Base-by-base conservation (phyloP, 2,329 filamentous ascomycete species). In the Dactylellina cionopaga region DNA sequence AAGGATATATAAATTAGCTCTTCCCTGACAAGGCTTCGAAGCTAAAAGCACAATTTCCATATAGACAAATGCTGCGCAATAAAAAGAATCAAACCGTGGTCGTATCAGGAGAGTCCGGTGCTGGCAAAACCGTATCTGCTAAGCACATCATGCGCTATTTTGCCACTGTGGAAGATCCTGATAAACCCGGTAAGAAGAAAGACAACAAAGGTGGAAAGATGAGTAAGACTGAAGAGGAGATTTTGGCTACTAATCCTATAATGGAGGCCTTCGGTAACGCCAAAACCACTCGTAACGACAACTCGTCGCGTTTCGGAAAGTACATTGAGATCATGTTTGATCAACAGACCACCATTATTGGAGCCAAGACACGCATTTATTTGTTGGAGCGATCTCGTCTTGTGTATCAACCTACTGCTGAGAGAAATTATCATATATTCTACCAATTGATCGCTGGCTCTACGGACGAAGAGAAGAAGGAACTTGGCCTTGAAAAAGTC, bases 81-180 rank as follows among this genome's bases (percentile, higher is more conserved):
- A 86, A 87, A 77, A 93, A 92, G 82, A 99, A 99, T 82, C 95
- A 99, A 84, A 99, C 95, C 37, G 92, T 99, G 75, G 95, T 99
- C 59, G 95, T 99, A n/a, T 99, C 95, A 33, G 95, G 95, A 80
- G 95, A 99, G 82, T 99, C 95, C 60, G 95, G 95, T 86, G 95
- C 95, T 75, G 95, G 95, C 79, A 99, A 99, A 84, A 99, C 95
- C 3, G 95, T 99, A 80, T 98, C 94, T 82, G 95, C 95, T 78
- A 99, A 99, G 84, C 98, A 99, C 83, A 98, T 99, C 80, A 99
- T 99, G 95, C 89, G 95, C 78, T 99, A 99, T 84, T 99, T 99
- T 82, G 95, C 95, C 74, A 99, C 95, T 43, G 89, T 95, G 86
- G 95, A 97, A 82, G 90, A 93, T 5, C 92, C 95, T 63, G 92